These are phyloP conservation scores for Paragyromitra xinjiangensis DNA, from an alignment of 495 filamentous ascomycete species.

Conservation along the genomic window DNA sequence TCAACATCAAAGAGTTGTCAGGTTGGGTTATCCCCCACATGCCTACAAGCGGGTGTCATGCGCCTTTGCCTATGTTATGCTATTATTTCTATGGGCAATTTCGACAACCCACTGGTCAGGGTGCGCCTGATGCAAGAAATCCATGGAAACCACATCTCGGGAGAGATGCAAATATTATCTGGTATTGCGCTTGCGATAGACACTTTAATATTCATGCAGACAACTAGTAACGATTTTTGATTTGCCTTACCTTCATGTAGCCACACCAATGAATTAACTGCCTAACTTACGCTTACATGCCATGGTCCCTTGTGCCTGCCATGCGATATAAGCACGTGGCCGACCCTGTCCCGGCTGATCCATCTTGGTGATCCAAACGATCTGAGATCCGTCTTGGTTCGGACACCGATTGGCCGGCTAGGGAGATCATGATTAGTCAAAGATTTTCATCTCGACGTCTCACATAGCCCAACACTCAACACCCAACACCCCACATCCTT, in stretches of 20 bases:
- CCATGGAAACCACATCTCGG: too few relatives aligned
- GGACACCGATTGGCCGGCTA: neutral
- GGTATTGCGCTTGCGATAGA: too few relatives aligned
- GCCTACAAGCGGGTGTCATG: neutral
- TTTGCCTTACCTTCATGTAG: too few relatives aligned
- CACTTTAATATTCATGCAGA: too few relatives aligned
- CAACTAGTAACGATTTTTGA: too few relatives aligned
- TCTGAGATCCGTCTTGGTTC: neutral
- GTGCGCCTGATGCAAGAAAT: neutral
- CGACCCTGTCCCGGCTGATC: neutral
- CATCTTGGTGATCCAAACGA: neutral
- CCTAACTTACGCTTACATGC: too few relatives aligned
- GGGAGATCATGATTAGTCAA: neutral
- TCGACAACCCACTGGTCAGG: neutral
- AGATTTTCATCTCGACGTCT: neutral
- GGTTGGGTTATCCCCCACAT: too few relatives aligned
- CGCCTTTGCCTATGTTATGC: neutral
- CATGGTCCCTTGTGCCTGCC: neutral
- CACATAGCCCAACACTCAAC: neutral
- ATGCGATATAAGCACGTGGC: conserved; percentile 17
- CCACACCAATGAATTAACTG: too few relatives aligned
- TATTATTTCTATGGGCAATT: neutral
- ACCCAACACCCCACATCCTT: conserved; percentile 3
- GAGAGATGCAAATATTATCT: too few relatives aligned
- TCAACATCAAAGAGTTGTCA: too few relatives aligned